Percentiles rank a stretch among this genome's conserved stretches.
These are phyloP conservation scores for Otatea glauca DNA, from an alignment of 176 grass and related monocot species.

Conservation along the genomic window DNA sequence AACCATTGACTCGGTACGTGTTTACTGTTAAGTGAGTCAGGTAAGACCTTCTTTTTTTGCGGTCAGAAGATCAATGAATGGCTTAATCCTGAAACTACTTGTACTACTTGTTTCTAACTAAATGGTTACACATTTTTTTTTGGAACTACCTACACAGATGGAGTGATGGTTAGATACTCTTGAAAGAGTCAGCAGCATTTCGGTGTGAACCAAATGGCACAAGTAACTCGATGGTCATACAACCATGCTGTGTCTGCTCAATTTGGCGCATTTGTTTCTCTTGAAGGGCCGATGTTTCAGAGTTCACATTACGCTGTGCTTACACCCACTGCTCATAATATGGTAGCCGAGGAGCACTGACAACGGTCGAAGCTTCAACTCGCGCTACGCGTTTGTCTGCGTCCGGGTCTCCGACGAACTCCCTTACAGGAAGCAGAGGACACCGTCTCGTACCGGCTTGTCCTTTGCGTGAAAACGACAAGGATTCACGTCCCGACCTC, in stretches of 20 bases:
- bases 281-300: background rate
- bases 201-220: slow-evolving; percentile 39
- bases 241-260: background rate
- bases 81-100: background rate
- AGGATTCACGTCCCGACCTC: background rate
- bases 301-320: background rate
- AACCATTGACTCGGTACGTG: slow-evolving; percentile 2
- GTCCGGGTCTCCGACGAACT: slow-evolving; percentile 29
- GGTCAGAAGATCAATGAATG: background rate
- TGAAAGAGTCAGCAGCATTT: slow-evolving; percentile 29
- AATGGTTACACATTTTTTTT: background rate
- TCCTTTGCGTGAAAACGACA: slow-evolving; percentile 28
- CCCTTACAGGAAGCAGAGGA: background rate
- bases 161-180: background rate
- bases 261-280: slow-evolving; percentile 19
- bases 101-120: background rate
- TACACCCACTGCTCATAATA: background rate
- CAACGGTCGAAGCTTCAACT: background rate
- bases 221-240: background rate
- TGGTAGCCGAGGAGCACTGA: background rate
- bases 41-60: background rate
- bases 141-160: background rate
- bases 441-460: slow-evolving; percentile 12
- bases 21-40: background rate
- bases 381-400: background rate